These are phyloP conservation scores for Ananas comosus DNA, from an alignment of 176 grass and related monocot genomes.

Conservation along the genomic window DNA sequence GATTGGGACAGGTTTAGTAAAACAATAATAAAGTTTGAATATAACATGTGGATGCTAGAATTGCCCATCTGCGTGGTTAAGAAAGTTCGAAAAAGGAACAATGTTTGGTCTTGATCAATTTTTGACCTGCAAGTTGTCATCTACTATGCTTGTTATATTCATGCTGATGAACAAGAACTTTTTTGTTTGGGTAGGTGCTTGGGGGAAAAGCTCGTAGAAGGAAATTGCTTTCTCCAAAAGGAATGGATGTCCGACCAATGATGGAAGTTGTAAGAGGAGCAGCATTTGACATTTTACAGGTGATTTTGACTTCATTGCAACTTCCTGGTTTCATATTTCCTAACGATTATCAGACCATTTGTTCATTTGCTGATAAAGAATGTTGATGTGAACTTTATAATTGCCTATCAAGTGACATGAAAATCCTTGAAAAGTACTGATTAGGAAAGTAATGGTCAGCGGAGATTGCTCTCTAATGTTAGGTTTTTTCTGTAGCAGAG, in stretches of 20 bases:
- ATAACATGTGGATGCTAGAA: neutral
- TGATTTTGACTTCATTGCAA: slow-evolving; percentile 10
- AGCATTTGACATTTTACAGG: slow-evolving; percentile 91
- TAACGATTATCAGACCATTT: neutral
- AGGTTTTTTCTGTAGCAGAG: no score
- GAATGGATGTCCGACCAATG: slow-evolving; percentile 89
- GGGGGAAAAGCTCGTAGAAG: slow-evolving; percentile 75
- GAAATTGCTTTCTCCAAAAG: slow-evolving; percentile 89
- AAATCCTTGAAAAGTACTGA: no score
- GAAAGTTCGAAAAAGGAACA: neutral
- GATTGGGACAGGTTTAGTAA: neutral
- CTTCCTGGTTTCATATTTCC: neutral
- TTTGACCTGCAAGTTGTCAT: slow-evolving; percentile 1
- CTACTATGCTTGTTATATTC: neutral
- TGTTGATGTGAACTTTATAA: neutral
- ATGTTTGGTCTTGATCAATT: neutral
- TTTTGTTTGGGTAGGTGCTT: slow-evolving; percentile 47
- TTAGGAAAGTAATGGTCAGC: no score
- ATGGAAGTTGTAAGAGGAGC: slow-evolving; percentile 95
- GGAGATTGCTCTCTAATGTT: no score
- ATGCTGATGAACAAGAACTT: slow-evolving; percentile 1
- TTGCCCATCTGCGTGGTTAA: neutral
- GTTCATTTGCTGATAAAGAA: neutral
- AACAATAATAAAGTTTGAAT: no score
- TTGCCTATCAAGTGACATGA: no score